Percentiles rank a stretch among this genome's conserved stretches.
Conservation (phyloP, 306 rosid species). For the Clitoria ternatea region DNA sequence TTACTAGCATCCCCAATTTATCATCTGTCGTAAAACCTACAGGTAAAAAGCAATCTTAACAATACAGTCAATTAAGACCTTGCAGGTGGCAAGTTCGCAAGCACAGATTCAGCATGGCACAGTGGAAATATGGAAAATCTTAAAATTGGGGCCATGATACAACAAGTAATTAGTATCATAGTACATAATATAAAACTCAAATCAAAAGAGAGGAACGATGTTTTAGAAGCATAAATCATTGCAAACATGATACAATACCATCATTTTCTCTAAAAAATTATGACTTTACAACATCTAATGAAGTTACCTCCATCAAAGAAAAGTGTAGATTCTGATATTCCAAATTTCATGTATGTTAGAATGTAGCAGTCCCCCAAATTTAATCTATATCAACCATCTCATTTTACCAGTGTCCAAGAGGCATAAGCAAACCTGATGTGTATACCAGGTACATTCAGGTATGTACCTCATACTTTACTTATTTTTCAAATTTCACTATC, state of each 20-base stretch:
- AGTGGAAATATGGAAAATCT: not conserved
- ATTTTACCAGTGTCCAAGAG: not conserved
- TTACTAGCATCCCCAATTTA: not conserved
- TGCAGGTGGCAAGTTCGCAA: not conserved
- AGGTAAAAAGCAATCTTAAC: not conserved
- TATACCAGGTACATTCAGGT: not conserved
- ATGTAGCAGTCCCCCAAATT: not conserved
- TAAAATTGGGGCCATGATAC: not conserved
- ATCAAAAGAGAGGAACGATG: not conserved
- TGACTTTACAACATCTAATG: not conserved
- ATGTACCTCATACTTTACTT: not conserved
- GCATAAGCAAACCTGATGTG: not conserved
- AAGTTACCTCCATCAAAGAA: constrained; percentile 5
- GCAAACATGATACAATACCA: not conserved
- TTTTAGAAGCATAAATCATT: not conserved
- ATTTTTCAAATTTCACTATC: not conserved
- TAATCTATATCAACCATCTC: not conserved
- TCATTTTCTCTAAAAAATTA: not conserved
- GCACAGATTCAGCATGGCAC: not conserved
- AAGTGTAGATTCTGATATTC: no score
- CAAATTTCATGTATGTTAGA: not conserved
- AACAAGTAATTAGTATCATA: not conserved
- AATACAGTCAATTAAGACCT: not conserved
- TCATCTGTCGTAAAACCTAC: constrained; percentile 14
- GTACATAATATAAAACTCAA: not conserved